These are phyloP conservation scores for Exophiala spinifera DNA, from an alignment of 2,329 filamentous ascomycete genomes.

Conservation along the genomic window DNA sequence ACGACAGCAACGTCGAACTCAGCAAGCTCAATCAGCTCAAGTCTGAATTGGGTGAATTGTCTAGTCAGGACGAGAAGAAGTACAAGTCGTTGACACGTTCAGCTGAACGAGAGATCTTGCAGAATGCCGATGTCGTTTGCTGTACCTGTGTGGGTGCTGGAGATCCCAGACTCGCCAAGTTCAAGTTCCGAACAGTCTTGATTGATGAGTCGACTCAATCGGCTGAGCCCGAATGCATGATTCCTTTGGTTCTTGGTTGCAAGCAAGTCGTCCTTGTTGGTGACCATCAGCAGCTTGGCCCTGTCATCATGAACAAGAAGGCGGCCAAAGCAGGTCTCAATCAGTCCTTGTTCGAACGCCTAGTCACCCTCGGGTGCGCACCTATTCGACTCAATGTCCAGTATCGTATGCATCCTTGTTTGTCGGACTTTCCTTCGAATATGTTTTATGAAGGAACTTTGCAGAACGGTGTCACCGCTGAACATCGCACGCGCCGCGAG, in stretches of 20 bases:
- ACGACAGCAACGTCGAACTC: conserved; percentile 91
- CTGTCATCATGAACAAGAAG: conserved; percentile 99
- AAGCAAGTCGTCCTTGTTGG: conserved; percentile 99
- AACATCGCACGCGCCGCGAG: conserved; percentile 82
- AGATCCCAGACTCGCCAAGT: conserved; percentile 89
- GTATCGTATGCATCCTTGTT: conserved; percentile 97
- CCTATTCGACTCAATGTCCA: conserved; percentile 95
- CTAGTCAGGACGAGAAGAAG: conserved; percentile 96
- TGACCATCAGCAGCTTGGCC: conserved; percentile 95
- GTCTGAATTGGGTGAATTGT: conserved; percentile 83
- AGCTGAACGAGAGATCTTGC: conserved; percentile 91
- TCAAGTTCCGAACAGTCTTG: conserved; percentile 96
- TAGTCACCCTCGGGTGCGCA: conserved; percentile 84
- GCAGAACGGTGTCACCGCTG: conserved; percentile 91
- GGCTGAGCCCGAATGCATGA: conserved; percentile 98
- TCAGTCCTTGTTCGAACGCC: conserved; percentile 95
- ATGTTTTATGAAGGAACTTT: conserved; percentile 99
- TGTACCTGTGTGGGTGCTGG: conserved; percentile 98
- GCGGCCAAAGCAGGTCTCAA: conserved; percentile 96
- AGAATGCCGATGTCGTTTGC: conserved; percentile 95
- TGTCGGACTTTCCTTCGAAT: conserved; percentile 96
- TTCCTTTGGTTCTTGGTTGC: conserved; percentile 91
- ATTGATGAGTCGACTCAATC: conserved; percentile 99
- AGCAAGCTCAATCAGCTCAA: conserved; percentile 92
- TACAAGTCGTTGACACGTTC: conserved; percentile 93